Percentiles rank a stretch among this genome's conserved stretches.
These are phyloP conservation scores for Trichoderma lentiforme DNA, from an alignment of 2,329 filamentous ascomycete genomes.

Conservation along the genomic window DNA sequence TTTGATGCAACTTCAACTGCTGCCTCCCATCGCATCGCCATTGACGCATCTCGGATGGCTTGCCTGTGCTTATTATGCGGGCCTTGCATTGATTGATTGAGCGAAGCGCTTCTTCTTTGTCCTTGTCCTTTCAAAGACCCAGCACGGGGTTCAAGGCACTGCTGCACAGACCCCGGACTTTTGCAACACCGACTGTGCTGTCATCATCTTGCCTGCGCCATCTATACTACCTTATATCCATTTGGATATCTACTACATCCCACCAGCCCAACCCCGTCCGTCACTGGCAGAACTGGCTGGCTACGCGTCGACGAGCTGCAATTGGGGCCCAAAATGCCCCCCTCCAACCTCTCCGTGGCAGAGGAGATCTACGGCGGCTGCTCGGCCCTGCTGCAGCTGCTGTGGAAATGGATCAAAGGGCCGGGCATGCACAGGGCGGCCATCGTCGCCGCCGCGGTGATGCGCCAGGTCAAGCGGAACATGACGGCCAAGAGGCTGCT, in stretches of 20 bases:
- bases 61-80: neutral
- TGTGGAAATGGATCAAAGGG: conserved; percentile 43
- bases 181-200: neutral
- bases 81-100: neutral
- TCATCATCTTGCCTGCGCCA: neutral
- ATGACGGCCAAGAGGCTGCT: conserved; percentile 50
- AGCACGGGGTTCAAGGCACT: neutral
- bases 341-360: conserved; percentile 24
- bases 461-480: conserved; percentile 38
- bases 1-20: neutral
- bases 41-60: neutral
- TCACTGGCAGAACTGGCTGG: neutral
- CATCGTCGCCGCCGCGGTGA: conserved; percentile 28
- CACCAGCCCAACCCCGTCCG: neutral
- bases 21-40: neutral
- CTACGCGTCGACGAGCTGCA: conserved; percentile 19
- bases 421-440: conserved; percentile 38
- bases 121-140: neutral
- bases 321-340: conserved; percentile 32
- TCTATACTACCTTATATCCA: neutral
- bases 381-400: conserved; percentile 28
- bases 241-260: neutral
- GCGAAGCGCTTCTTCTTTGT: neutral
- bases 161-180: neutral
- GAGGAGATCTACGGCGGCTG: conserved; percentile 25